Conservation (phyloP, 495 filamentous ascomycete genomes). For the Podospora tetraspora region DNA sequence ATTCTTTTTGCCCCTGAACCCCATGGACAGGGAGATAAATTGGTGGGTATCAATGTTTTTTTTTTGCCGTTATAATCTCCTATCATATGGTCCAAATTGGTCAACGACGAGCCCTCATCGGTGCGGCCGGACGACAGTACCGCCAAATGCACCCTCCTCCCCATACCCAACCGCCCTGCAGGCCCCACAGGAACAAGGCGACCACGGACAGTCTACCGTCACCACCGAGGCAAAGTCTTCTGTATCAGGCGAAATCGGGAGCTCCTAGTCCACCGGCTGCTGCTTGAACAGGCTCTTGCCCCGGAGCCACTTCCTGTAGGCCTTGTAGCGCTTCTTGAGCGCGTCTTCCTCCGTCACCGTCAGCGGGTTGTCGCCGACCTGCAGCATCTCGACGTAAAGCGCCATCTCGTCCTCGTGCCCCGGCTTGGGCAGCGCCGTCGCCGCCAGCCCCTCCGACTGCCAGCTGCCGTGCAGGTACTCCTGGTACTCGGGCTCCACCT, state of each 20-base stretch:
- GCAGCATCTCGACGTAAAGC: constrained; percentile 70
- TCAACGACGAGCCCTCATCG: neutral
- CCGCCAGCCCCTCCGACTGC: constrained; percentile 35
- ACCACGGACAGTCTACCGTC: constrained; percentile 7
- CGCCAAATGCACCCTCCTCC: neutral
- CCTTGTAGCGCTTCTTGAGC: constrained; percentile 88
- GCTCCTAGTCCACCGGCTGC: constrained; percentile 58
- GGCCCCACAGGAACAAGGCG: constrained; percentile 3
- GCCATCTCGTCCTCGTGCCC: constrained; percentile 60
- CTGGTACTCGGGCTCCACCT: constrained; percentile 61
- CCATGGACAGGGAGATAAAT: neutral
- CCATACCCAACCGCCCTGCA: neutral
- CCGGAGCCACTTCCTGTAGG: constrained; percentile 87
- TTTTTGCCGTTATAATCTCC: neutral
- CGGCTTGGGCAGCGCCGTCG: neutral
- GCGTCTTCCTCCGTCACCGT: constrained; percentile 82
- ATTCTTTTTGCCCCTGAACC: neutral
- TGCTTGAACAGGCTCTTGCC: constrained; percentile 95
- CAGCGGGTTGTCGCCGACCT: constrained; percentile 72
- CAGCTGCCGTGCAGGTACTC: constrained; percentile 62
- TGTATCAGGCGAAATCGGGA: constrained; percentile 3
- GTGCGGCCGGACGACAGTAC: neutral
- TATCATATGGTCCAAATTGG: neutral
- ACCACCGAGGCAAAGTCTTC: neutral
- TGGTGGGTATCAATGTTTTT: neutral